Conservation (phyloP, 257 asterid species). For the Solanum sejunctum region DNA sequence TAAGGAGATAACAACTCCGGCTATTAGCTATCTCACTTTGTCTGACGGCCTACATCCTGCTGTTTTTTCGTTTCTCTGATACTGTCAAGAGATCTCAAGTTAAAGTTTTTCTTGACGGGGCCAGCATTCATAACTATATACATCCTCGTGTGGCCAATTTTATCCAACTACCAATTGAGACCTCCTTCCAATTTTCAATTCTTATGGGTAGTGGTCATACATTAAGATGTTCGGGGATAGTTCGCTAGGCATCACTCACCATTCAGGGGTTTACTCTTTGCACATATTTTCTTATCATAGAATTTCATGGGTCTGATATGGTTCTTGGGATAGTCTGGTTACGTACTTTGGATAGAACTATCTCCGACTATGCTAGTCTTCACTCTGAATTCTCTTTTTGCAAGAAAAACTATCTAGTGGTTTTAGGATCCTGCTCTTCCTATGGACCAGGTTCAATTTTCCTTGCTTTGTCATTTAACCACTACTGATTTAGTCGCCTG, state of each 20-base stretch:
- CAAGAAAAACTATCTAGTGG: no score
- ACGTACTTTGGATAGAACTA: no score
- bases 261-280: neutral
- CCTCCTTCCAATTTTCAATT: neutral
- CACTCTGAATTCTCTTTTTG: no score
- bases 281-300: neutral
- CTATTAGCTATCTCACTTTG: no score
- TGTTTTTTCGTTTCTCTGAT: no score
- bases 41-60: neutral
- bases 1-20: neutral
- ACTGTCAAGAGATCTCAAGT: neutral
- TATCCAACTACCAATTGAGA: neutral
- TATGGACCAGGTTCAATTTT: no score
- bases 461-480: no score
- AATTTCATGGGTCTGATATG: neutral
- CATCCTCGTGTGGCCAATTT: neutral
- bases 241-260: neutral
- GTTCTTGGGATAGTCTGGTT: neutral
- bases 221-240: neutral
- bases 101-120: neutral
- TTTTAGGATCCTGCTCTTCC: no score
- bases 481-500: no score
- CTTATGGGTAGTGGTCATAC: neutral
- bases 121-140: neutral
- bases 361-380: no score